Percentiles rank a stretch among this genome's conserved stretches.
Conservation (phyloP, 1,284 basidiomycete genomes). For the Pseudozyma flocculosa region DNA sequence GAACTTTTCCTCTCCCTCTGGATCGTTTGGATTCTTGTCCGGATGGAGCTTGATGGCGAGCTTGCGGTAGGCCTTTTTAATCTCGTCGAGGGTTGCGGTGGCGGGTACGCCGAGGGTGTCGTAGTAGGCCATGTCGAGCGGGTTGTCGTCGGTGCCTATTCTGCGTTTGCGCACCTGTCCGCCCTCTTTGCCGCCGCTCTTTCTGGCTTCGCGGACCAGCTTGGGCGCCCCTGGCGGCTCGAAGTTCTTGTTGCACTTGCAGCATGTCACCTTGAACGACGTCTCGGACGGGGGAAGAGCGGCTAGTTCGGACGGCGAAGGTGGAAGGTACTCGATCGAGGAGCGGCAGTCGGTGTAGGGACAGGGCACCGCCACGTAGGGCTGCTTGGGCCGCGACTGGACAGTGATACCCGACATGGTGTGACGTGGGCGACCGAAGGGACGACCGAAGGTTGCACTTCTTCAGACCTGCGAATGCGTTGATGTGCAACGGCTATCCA, state of each 20-base stretch:
- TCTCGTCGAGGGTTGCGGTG: constrained; percentile 75
- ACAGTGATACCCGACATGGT: constrained; percentile 29
- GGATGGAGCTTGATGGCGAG: constrained; percentile 82
- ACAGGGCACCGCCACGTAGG: constrained; percentile 43
- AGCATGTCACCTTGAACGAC: constrained; percentile 54
- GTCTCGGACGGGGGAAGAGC: constrained; percentile 38
- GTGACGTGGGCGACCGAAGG: too few relatives aligned
- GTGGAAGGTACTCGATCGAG: constrained; percentile 51
- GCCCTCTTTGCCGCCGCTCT: constrained; percentile 26
- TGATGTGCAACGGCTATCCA: too few relatives aligned
- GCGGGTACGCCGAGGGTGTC: constrained; percentile 74
- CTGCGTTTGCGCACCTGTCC: constrained; percentile 34
- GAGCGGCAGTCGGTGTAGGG: constrained; percentile 50
- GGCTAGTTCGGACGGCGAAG: constrained; percentile 23
- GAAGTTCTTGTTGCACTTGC: constrained; percentile 48
- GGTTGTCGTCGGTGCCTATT: constrained; percentile 56
- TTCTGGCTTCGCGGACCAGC: constrained; percentile 44
- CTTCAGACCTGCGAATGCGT: too few relatives aligned
- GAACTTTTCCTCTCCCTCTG: constrained; percentile 78
- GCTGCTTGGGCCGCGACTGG: constrained; percentile 47
- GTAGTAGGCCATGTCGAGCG: constrained; percentile 56
- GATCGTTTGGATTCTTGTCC: constrained; percentile 86
- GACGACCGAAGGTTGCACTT: background rate
- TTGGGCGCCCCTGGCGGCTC: constrained; percentile 52
- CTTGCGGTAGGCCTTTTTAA: constrained; percentile 94